Evolutionary conservation across 2,329 filamentous ascomycete genomes (phyloP).

Genomic region (Aureobasidium sp.): DNA sequence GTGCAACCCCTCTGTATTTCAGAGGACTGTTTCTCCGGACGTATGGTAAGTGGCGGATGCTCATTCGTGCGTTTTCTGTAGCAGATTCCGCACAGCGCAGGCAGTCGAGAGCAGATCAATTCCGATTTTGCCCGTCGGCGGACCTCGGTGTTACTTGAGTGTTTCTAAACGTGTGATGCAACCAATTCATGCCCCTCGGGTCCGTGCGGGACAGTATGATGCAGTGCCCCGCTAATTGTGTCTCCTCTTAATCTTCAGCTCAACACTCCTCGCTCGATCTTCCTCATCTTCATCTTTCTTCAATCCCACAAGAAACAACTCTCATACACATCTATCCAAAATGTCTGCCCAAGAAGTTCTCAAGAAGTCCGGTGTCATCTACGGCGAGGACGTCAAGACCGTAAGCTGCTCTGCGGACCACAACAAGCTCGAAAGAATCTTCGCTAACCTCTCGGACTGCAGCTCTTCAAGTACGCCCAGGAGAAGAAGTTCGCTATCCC

Average conservation of each 20-base stretch:
- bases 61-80: conserved; percentile 10
- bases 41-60: conserved; percentile 3
- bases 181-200: conserved; percentile 8
- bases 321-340: conserved; percentile 11
- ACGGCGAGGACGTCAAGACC: conserved; percentile 26
- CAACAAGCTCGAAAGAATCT: conserved; percentile 1
- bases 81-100: background rate
- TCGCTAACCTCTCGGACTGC: conserved; percentile 16
- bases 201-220: conserved; percentile 11
- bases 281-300: conserved; percentile 10
- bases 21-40: background rate
- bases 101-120: background rate
- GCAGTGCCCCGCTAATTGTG: conserved; percentile 12
- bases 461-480: conserved; percentile 83
- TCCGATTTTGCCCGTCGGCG: conserved; percentile 10
- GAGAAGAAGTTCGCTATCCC: conserved; percentile 80
- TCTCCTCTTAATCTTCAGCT: conserved; percentile 9
- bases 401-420: conserved; percentile 6
- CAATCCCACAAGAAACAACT: background rate
- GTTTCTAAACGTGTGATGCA: conserved; percentile 8
- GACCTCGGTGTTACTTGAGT: conserved; percentile 9
- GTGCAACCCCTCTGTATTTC: background rate
- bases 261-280: conserved; percentile 11
- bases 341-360: conserved; percentile 15
- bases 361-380: conserved; percentile 30